A percentile compares a stretch with the other conserved stretches of the same genome.
Conservation (phyloP, 768 basidiomycete species). For the Phanerochaete carnosa region DNA sequence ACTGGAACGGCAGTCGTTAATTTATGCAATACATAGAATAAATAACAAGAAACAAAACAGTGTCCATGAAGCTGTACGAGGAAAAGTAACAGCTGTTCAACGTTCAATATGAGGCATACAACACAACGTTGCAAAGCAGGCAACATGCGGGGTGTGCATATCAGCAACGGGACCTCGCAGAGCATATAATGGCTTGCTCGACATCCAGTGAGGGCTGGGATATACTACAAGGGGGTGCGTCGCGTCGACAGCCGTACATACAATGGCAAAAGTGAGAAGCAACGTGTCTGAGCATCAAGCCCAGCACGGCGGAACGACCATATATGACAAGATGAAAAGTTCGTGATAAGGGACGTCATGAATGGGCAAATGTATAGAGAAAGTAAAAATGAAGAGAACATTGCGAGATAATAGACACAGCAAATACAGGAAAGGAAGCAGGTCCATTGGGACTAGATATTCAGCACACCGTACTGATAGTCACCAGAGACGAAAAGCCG, state of each 20-base stretch:
- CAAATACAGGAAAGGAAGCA: slow-evolving; percentile 5
- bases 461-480: neutral
- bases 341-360: neutral
- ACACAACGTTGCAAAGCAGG: neutral
- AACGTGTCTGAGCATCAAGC: slow-evolving; percentile 6
- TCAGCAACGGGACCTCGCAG: neutral
- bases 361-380: neutral
- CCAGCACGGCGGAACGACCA: neutral
- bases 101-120: slow-evolving; percentile 1
- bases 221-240: neutral
- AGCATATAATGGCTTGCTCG: neutral
- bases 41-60: neutral
- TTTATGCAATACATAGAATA: neutral
- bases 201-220: neutral
- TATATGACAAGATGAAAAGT: neutral
- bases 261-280: neutral
- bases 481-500: neutral
- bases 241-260: slow-evolving; percentile 11
- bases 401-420: slow-evolving; percentile 4
- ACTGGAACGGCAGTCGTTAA: neutral
- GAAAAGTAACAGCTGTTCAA: neutral
- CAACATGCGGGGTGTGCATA: neutral
- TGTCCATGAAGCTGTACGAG: neutral
- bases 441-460: slow-evolving; percentile 1
- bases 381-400: neutral